Evolutionary conservation across 2,329 filamentous ascomycete species (phyloP).

Genomic region (Elsinoe fawcettii): DNA sequence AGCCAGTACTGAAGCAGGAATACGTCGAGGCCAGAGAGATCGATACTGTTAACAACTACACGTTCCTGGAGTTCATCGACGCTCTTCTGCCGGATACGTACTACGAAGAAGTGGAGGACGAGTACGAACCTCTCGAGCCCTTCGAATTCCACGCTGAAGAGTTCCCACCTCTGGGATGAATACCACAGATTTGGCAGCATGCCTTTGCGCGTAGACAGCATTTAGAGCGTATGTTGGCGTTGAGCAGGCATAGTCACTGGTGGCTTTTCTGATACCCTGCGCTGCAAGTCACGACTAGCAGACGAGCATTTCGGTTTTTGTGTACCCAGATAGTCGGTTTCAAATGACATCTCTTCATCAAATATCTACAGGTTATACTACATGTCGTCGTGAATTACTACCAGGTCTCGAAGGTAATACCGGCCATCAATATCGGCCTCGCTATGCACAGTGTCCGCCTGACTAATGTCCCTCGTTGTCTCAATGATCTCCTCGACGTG

Average conservation of each 20-base stretch:
- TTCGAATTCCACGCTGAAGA: conserved; percentile 2
- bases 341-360: neutral
- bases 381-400: neutral
- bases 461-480: no score
- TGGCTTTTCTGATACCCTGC: neutral
- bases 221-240: no score
- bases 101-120: neutral
- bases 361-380: neutral
- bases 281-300: neutral
- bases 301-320: neutral
- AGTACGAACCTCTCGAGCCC: neutral
- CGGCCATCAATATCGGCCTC: neutral
- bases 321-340: neutral
- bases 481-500: neutral
- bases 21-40: neutral
- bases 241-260: neutral
- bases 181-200: neutral
- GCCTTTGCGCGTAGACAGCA: no score
- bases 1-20: conserved; percentile 4
- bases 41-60: neutral
- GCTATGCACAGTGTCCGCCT: neutral
- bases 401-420: neutral
- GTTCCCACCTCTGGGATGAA: conserved; percentile 3
- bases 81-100: neutral
- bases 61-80: conserved; percentile 6